These are phyloP conservation scores for Penicillium sumatraense DNA, from an alignment of 2,329 filamentous ascomycete species.

Conservation along the genomic window DNA sequence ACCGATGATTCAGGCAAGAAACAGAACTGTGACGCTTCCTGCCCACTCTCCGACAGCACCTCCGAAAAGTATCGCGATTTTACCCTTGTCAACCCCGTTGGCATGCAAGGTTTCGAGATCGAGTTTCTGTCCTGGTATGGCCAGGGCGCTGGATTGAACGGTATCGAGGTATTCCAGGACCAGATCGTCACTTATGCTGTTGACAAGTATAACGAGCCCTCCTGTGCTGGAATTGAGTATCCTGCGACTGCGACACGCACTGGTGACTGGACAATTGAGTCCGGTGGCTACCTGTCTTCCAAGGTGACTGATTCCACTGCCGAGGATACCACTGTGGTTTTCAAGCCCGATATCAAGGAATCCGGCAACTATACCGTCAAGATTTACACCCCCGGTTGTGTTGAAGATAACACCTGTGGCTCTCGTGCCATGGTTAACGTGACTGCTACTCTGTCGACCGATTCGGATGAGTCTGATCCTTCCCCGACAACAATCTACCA, in stretches of 20 bases:
- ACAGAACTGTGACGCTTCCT: conserved; percentile 76
- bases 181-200: conserved; percentile 86
- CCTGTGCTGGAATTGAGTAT: conserved; percentile 69
- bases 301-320: conserved; percentile 63
- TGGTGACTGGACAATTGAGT: conserved; percentile 74
- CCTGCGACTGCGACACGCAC: conserved; percentile 70
- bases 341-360: conserved; percentile 77
- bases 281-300: conserved; percentile 77
- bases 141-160: conserved; percentile 78
- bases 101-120: conserved; percentile 84
- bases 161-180: conserved; percentile 85
- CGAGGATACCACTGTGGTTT: conserved; percentile 68
- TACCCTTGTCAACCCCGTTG: conserved; percentile 82
- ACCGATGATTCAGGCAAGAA: conserved; percentile 72
- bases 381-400: conserved; percentile 90
- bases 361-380: conserved; percentile 91
- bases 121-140: conserved; percentile 90
- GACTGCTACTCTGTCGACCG: conserved; percentile 68
- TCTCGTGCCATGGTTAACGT: conserved; percentile 82
- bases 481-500: conserved; percentile 74
- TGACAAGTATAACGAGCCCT: conserved; percentile 84
- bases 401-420: conserved; percentile 75
- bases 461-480: conserved; percentile 49
- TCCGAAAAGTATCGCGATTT: conserved; percentile 81
- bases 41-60: conserved; percentile 76